Conservation (phyloP, 495 filamentous ascomycete genomes). For the Jackrogersella minutella region DNA sequence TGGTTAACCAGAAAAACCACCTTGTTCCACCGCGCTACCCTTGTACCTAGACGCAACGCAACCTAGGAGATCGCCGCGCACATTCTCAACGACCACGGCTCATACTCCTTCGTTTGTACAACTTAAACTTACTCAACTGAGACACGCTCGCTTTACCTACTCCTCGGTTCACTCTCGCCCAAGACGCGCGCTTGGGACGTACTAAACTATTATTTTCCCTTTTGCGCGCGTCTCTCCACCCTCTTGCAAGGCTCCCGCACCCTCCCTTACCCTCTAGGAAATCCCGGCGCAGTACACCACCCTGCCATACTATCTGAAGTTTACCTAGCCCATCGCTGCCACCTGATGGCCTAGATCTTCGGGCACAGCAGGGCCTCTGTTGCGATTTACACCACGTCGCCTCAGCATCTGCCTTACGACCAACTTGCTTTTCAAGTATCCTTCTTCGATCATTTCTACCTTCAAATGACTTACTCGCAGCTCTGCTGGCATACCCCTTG, state of each 20-base stretch:
- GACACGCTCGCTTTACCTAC: conserved; percentile 42
- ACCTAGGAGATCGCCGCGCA: conserved; percentile 41
- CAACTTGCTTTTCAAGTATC: conserved; percentile 13
- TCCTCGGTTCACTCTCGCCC: conserved; percentile 34
- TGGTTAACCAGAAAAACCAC: conserved; percentile 29
- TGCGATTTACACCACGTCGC: conserved; percentile 36
- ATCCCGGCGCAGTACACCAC: conserved; percentile 37
- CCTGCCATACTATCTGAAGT: conserved; percentile 40
- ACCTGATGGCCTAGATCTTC: conserved; percentile 42
- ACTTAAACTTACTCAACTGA: conserved; percentile 38
- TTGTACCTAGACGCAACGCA: conserved; percentile 43
- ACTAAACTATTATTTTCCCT: conserved; percentile 24
- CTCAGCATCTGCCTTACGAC: conserved; percentile 37
- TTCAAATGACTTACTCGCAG: conserved; percentile 53
- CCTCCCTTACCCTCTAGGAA: conserved; percentile 34
- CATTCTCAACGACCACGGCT: conserved; percentile 39
- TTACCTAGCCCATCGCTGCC: conserved; percentile 37
- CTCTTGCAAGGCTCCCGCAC: conserved; percentile 40
- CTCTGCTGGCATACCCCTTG: conserved; percentile 45
- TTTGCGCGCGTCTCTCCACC: conserved; percentile 47
- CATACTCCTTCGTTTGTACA: conserved; percentile 42
- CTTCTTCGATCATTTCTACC: conserved; percentile 40
- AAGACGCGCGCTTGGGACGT: conserved; percentile 46
- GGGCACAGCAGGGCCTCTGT: conserved; percentile 39
- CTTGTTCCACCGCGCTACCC: conserved; percentile 45